A percentile compares a stretch with the other conserved stretches of the same genome.
phyloP scores from a whole-genome alignment of 139 green algal species.

The Micractinium conductrix region DNA sequence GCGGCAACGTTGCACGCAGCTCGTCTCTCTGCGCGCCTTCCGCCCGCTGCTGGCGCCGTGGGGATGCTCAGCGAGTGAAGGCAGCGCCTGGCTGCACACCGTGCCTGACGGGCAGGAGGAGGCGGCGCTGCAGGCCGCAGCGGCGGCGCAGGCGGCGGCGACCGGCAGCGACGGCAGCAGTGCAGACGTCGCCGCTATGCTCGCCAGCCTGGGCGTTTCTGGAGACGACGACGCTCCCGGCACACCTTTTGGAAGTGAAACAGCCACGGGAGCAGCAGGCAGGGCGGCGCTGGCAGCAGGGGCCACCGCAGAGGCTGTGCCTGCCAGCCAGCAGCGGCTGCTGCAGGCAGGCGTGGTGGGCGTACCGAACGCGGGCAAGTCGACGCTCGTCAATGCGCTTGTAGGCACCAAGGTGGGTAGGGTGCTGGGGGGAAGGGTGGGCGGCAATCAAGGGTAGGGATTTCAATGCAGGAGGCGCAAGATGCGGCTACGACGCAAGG shows the following conservation, averaged over 20 bases:
- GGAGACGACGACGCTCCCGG: no score
- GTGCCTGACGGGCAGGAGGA: neutral
- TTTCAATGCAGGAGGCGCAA: neutral
- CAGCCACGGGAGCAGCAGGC: neutral
- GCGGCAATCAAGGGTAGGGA: neutral
- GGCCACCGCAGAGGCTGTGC: neutral
- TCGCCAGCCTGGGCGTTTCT: no score
- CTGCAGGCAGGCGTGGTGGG: slow-evolving; percentile 76
- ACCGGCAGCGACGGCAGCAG: neutral
- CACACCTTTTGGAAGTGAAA: no score
- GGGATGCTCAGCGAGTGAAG: neutral
- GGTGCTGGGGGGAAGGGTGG: neutral
- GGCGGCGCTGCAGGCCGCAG: neutral
- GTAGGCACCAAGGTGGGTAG: slow-evolving; percentile 58
- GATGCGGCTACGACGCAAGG: no score
- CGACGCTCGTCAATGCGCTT: slow-evolving; percentile 84
- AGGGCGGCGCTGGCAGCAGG: neutral
- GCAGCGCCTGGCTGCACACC: neutral
- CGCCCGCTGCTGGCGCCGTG: neutral
- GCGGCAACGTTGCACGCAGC: neutral
- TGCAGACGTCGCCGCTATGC: no score
- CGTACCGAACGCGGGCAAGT: slow-evolving; percentile 88
- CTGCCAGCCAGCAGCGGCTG: slow-evolving; percentile 29
- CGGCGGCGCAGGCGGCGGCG: neutral
- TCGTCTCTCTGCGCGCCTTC: neutral